phyloP scores from a whole-genome alignment of 192 early-diverging fungal genomes.

The Haplosporangium gracile region DNA sequence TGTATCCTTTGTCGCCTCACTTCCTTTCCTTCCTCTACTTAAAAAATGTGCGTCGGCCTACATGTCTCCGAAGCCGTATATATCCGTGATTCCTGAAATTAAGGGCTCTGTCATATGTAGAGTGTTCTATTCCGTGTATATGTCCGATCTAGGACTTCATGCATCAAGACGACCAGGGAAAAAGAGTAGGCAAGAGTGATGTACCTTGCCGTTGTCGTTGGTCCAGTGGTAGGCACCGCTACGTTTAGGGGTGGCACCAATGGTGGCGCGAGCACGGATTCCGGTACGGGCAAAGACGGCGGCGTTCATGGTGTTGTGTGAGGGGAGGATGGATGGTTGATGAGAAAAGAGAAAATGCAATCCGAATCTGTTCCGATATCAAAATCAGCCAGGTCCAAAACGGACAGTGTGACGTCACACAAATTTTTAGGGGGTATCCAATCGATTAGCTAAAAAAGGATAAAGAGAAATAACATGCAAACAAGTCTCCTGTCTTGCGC shows the following conservation, averaged over 20 bases:
- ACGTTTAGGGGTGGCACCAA: slow-evolving; percentile 50
- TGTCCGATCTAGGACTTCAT: background rate
- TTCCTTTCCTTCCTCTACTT: background rate
- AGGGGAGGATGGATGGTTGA: background rate
- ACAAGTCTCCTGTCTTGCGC: no score
- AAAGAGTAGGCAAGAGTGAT: background rate
- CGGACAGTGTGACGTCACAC: background rate
- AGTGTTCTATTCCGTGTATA: background rate
- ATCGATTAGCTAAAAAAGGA: no score
- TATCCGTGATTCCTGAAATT: background rate
- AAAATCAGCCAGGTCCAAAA: background rate
- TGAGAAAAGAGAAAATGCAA: background rate
- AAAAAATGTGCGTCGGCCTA: background rate
- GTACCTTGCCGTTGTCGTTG: slow-evolving; percentile 58
- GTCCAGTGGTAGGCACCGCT: slow-evolving; percentile 56
- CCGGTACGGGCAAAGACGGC: slow-evolving; percentile 56
- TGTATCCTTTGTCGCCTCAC: background rate
- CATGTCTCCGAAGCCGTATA: background rate
- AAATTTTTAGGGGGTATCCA: background rate
- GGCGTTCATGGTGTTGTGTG: slow-evolving; percentile 26
- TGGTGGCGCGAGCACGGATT: slow-evolving; percentile 52
- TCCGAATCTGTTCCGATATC: background rate
- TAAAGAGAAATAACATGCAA: no score
- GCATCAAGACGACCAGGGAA: background rate
- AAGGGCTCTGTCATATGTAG: background rate